A percentile compares a stretch with the other conserved stretches of the same genome.
Evolutionary conservation across 768 basidiomycete genomes (phyloP).

Genomic region (Leccinum fibrillosum): DNA sequence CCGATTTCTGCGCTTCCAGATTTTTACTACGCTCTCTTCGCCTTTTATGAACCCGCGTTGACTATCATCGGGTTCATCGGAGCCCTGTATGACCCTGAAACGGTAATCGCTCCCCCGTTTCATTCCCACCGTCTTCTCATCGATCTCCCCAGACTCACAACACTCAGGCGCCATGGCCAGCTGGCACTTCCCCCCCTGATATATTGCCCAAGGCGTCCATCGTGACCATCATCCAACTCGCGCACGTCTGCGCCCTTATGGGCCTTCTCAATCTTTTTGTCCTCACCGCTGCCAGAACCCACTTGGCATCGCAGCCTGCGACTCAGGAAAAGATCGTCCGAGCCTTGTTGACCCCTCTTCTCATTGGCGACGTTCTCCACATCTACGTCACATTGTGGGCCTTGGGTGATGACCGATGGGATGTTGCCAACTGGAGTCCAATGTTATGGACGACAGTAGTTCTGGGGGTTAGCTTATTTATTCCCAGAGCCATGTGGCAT

Average conservation of each 20-base stretch:
- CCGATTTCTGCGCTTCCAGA: conserved; percentile 63
- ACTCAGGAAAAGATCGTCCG: conserved; percentile 71
- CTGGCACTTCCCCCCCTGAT: conserved; percentile 42
- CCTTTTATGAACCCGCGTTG: conserved; percentile 69
- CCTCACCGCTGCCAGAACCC: conserved; percentile 55
- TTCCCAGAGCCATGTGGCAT: conserved; percentile 73
- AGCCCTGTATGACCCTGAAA: conserved; percentile 59
- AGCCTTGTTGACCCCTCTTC: conserved; percentile 62
- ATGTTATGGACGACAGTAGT: conserved; percentile 68
- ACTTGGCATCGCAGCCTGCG: conserved; percentile 55
- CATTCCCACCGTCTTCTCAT: background rate
- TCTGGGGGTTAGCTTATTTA: conserved; percentile 59
- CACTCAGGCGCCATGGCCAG: conserved; percentile 71
- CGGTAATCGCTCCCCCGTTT: conserved; percentile 37
- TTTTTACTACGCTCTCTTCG: conserved; percentile 72
- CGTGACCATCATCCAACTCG: conserved; percentile 72
- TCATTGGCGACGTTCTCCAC: conserved; percentile 68
- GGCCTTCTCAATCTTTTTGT: conserved; percentile 70
- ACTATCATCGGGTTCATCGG: conserved; percentile 65
- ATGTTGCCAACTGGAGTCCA: conserved; percentile 57
- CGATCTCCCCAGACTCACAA: conserved; percentile 55
- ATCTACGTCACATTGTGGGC: conserved; percentile 71
- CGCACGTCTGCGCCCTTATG: conserved; percentile 72
- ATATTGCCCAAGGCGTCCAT: conserved; percentile 57
- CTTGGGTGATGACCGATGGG: conserved; percentile 67